Evolutionary conservation across 768 basidiomycete genomes (phyloP).

Genomic region (Phlebiopsis gigantea): DNA sequence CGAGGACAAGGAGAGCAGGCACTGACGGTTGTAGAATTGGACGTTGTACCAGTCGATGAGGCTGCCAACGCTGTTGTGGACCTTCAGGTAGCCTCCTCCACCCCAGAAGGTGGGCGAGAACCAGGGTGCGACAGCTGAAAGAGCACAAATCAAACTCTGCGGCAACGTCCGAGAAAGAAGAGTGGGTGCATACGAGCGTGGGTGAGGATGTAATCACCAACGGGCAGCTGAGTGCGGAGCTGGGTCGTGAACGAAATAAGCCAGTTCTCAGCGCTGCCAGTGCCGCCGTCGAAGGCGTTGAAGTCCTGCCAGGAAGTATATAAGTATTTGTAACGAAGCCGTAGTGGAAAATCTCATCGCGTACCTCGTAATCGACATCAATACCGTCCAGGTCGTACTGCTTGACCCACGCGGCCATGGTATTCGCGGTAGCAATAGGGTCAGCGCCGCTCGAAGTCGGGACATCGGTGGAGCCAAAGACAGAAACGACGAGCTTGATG

Average conservation of each 20-base stretch:
- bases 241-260: constrained; percentile 32
- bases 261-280: constrained; percentile 47
- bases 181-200: constrained; percentile 29
- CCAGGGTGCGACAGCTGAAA: constrained; percentile 41
- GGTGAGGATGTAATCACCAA: constrained; percentile 31
- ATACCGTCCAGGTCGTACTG: constrained; percentile 59
- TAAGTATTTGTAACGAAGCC: neutral
- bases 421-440: constrained; percentile 55
- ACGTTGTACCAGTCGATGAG: constrained; percentile 46
- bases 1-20: neutral
- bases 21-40: constrained; percentile 32
- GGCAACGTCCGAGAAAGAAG: neutral
- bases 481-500: constrained; percentile 58
- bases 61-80: constrained; percentile 34
- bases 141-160: neutral
- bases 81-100: constrained; percentile 36
- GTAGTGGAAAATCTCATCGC: neutral
- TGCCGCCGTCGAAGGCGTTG: constrained; percentile 47
- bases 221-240: constrained; percentile 30
- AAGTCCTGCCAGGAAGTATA: constrained; percentile 61
- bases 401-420: constrained; percentile 61
- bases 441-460: constrained; percentile 59
- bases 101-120: constrained; percentile 32
- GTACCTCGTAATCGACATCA: constrained; percentile 66
- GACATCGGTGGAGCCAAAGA: constrained; percentile 47